Conservation (phyloP, 2,329 filamentous ascomycete species). For the Nectriaceae sp. region DNA sequence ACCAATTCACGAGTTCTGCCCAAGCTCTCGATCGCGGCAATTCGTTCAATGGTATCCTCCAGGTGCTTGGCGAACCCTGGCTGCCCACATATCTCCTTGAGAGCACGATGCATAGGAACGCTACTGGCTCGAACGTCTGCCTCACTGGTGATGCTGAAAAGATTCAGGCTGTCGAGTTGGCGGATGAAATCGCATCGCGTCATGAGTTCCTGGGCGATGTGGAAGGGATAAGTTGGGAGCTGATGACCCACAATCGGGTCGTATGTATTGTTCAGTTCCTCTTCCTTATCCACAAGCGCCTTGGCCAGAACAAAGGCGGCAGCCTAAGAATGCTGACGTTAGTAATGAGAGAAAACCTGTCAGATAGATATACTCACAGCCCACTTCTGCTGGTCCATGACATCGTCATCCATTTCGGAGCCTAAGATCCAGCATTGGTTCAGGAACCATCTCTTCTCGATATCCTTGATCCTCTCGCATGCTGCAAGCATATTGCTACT, state of each 20-base stretch:
- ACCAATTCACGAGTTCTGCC: conserved; percentile 93
- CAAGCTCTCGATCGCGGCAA: conserved; percentile 89
- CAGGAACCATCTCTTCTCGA: conserved; percentile 75
- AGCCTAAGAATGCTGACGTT: conserved; percentile 50
- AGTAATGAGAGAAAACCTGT: conserved; percentile 5
- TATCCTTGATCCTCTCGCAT: conserved; percentile 71
- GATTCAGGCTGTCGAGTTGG: conserved; percentile 87
- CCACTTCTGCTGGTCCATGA: conserved; percentile 98
- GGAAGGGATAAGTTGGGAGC: conserved; percentile 78
- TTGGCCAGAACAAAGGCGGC: conserved; percentile 92
- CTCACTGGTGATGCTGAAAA: conserved; percentile 89
- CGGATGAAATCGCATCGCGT: conserved; percentile 94
- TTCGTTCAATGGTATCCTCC: conserved; percentile 80
- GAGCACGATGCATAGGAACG: conserved; percentile 94
- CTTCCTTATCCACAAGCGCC: conserved; percentile 82
- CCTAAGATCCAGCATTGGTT: conserved; percentile 77
- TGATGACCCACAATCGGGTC: conserved; percentile 69
- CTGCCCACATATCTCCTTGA: conserved; percentile 76
- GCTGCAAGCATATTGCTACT: conserved; percentile 76
- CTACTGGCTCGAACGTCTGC: conserved; percentile 90
- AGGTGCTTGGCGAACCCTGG: conserved; percentile 81
- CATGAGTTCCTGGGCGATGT: conserved; percentile 89
- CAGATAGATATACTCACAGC: conserved; percentile 59
- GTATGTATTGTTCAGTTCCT: conserved; percentile 66
- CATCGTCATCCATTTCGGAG: conserved; percentile 85